These are phyloP conservation scores for Exophiala spinifera DNA, from an alignment of 2,329 filamentous ascomycete genomes.

Conservation along the genomic window DNA sequence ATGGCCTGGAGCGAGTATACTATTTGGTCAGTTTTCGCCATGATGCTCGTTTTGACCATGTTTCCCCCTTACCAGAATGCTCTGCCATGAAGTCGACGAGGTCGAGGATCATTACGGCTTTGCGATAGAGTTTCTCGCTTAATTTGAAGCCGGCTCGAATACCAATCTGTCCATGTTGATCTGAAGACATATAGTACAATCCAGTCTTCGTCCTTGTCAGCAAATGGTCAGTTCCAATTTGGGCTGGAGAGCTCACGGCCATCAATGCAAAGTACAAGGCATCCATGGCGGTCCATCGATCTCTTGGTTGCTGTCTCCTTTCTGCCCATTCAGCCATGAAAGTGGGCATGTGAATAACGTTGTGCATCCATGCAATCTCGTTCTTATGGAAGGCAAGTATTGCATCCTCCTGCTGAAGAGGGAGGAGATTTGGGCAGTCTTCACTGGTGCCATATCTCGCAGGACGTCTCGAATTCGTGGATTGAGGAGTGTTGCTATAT, in stretches of 20 bases:
- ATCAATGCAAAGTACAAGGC: neutral
- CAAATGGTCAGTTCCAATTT: neutral
- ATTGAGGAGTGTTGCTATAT: neutral
- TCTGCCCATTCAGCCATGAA: neutral
- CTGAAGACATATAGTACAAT: neutral
- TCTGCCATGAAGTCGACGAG: neutral
- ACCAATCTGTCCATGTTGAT: conserved; percentile 1
- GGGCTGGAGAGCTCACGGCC: neutral
- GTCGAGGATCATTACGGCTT: neutral
- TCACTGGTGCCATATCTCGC: neutral
- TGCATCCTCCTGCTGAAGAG: neutral
- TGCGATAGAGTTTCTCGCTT: neutral
- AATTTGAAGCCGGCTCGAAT: neutral
- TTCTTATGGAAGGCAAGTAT: neutral
- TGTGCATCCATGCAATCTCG: neutral
- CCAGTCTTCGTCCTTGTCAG: neutral
- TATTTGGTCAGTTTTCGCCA: neutral
- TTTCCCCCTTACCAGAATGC: neutral
- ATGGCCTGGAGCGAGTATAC: neutral
- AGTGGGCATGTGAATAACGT: neutral
- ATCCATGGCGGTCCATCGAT: neutral
- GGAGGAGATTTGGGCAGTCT: neutral
- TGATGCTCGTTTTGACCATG: neutral
- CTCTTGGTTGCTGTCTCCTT: neutral
- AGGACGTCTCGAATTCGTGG: neutral